These are phyloP conservation scores for Fusarium proliferatum DNA, from an alignment of 2,329 filamentous ascomycete species.

Conservation along the genomic window DNA sequence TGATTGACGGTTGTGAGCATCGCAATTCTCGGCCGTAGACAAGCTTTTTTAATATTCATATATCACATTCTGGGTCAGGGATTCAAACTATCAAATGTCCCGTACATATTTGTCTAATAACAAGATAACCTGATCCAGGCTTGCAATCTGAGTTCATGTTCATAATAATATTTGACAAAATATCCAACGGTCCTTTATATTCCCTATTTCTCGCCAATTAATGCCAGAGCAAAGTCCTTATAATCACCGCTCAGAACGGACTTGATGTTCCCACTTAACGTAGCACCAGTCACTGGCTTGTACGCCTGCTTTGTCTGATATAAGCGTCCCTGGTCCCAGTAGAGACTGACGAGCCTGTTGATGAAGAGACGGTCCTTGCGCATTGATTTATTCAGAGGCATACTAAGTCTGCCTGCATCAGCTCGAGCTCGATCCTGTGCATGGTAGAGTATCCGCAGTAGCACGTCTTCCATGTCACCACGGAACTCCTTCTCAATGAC, in stretches of 20 bases:
- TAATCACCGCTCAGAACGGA: constrained; percentile 45
- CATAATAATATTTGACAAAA: fast-evolving
- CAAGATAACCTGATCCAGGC: fast-evolving
- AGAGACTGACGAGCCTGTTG: constrained; percentile 47
- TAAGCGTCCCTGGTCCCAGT: constrained; percentile 47
- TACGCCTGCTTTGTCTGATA: constrained; percentile 64
- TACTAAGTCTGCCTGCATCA: constrained; percentile 43
- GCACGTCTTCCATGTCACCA: constrained; percentile 50
- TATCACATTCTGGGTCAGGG: neutral
- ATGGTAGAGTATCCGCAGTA: constrained; percentile 46
- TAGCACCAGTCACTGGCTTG: constrained; percentile 67
- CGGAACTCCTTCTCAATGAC: constrained; percentile 52
- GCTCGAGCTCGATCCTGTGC: constrained; percentile 38
- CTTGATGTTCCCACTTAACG: constrained; percentile 51
- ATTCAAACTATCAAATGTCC: fast-evolving
- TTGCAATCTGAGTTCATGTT: no score
- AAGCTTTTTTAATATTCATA: neutral
- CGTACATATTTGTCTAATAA: neutral
- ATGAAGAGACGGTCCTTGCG: constrained; percentile 49
- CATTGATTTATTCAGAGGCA: constrained; percentile 42
- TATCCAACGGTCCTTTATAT: fast-evolving
- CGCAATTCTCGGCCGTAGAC: fast-evolving
- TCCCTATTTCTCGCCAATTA: constrained; percentile 45
- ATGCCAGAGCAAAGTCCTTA: constrained; percentile 44
- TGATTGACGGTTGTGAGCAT: neutral